Percentiles rank a stretch among this genome's conserved stretches.
Evolutionary conservation across 2,329 filamentous ascomycete genomes (phyloP).

Genomic region (Tolypocladium endophyticum): DNA sequence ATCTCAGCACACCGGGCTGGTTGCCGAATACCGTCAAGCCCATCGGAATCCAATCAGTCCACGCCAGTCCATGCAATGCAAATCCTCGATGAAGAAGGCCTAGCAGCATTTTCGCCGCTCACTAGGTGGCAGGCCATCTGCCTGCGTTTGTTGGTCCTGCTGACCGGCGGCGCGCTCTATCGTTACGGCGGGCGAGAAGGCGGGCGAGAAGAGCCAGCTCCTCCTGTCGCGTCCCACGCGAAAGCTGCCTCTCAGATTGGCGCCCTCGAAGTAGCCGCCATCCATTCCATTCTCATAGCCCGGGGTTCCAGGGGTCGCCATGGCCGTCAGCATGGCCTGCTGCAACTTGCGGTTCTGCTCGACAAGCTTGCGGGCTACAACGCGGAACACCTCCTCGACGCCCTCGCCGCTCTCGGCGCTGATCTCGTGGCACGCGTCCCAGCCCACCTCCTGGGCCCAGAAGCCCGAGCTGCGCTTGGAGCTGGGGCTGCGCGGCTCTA

Average conservation of each 20-base stretch:
- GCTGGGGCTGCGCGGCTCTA: conserved; percentile 48
- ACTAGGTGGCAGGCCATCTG: conserved; percentile 10
- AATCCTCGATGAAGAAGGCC: neutral
- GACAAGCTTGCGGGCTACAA: conserved; percentile 51
- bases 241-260: conserved; percentile 38
- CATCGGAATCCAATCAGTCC: neutral
- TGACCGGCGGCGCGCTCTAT: conserved; percentile 30
- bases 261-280: conserved; percentile 41
- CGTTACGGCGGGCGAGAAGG: conserved; percentile 40
- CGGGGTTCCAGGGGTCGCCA: conserved; percentile 38
- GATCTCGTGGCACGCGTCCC: conserved; percentile 97
- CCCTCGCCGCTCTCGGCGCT: conserved; percentile 89
- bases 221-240: conserved; percentile 46
- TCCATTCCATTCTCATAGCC: conserved; percentile 34
- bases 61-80: neutral
- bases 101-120: conserved; percentile 19
- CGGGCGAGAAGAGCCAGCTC: conserved; percentile 48
- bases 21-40: neutral
- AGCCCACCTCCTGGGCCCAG: conserved; percentile 88
- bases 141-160: conserved; percentile 11
- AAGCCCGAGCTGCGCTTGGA: conserved; percentile 63
- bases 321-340: conserved; percentile 45
- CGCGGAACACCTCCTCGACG: conserved; percentile 89
- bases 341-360: conserved; percentile 55
- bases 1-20: conserved; percentile 10